Evolutionary conservation across 805 yeast genomes (phyloP), one percentile per base, ranked within the genome.

Genomic region (Monosporozyma siamensis): DNA sequence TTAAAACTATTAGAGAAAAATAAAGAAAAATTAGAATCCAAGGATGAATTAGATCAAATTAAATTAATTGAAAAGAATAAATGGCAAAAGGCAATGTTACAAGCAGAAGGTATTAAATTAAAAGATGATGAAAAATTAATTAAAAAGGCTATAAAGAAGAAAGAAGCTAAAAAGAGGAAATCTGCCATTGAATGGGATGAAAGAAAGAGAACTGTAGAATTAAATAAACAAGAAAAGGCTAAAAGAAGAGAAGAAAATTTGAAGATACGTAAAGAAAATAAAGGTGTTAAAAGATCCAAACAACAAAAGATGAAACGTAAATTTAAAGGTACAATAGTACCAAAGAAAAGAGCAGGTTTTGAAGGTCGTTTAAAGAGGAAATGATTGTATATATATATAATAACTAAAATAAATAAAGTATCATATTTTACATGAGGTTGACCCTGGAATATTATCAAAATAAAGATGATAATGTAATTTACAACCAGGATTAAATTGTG

Each of bases 101-200:
- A 82, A 56, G 87, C 94, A 6, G 95, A 88, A 63, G 98, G 98
- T 40, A 65, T 77, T 22, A 90, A 87, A 61, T 69, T 90, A 37
- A 83, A 82, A 53, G 96, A 92, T 63, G 94, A 90, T 62, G 97
- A 90, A 61, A 80, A 78, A 57, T 67, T 92, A 53, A 73, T 92
- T 63, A 82, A 80, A 55, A 90, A 86, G 62, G 85, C 97, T 2
- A 64, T 90, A 47, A 88, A 83, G 67, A 74, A 83, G 53, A 85
- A 87, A 59, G 90, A 86, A 53, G 78, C 83, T 47, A 73, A 74
- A 57, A 92, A 92, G 70, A 75, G 84, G 56, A 85, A 80, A 68
- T 82, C 94, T 44, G 95, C 87, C 55, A 68, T 77, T 40, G 95
- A 90, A 63, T 92, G 99, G 99, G 74, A 68, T 50, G 97, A 90